phyloP scores from a whole-genome alignment of 2,329 filamentous ascomycete species.

The Penicillium fuscoglaucum region DNA sequence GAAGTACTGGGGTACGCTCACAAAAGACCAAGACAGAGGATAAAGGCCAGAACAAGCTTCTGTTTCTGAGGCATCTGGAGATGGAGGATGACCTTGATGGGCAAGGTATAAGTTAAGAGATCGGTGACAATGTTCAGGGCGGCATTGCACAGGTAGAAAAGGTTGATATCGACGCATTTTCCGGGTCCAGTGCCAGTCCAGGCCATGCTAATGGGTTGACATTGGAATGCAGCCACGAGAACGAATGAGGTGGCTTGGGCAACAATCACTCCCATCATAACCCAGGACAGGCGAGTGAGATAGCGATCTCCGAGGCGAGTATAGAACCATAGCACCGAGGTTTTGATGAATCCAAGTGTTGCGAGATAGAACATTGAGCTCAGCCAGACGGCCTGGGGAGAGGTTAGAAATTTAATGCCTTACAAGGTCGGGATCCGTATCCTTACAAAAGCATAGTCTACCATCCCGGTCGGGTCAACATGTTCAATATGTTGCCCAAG shows the following conservation, averaged over 20 bases:
- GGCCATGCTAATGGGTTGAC: constrained; percentile 41
- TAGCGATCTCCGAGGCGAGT: constrained; percentile 44
- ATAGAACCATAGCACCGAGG: constrained; percentile 50
- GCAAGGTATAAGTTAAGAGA: constrained; percentile 55
- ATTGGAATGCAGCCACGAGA: constrained; percentile 48
- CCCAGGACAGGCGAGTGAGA: constrained; percentile 38
- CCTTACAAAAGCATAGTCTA: constrained; percentile 23
- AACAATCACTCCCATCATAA: constrained; percentile 45
- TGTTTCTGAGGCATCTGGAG: constrained; percentile 52
- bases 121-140: constrained; percentile 63
- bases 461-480: constrained; percentile 13
- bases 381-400: constrained; percentile 45
- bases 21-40: constrained; percentile 55
- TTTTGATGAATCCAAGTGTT: constrained; percentile 50
- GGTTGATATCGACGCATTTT: constrained; percentile 51
- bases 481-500: constrained; percentile 20
- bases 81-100: constrained; percentile 50
- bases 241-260: constrained; percentile 46
- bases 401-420: constrained; percentile 1
- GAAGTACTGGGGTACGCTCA: constrained; percentile 14
- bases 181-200: constrained; percentile 41
- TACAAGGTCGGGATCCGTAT: not conserved
- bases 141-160: constrained; percentile 56
- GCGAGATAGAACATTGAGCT: constrained; percentile 53
- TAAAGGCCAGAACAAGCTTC: constrained; percentile 47